phyloP scores from a whole-genome alignment of 2,329 filamentous ascomycete species.

The Fusarium devonianum region DNA sequence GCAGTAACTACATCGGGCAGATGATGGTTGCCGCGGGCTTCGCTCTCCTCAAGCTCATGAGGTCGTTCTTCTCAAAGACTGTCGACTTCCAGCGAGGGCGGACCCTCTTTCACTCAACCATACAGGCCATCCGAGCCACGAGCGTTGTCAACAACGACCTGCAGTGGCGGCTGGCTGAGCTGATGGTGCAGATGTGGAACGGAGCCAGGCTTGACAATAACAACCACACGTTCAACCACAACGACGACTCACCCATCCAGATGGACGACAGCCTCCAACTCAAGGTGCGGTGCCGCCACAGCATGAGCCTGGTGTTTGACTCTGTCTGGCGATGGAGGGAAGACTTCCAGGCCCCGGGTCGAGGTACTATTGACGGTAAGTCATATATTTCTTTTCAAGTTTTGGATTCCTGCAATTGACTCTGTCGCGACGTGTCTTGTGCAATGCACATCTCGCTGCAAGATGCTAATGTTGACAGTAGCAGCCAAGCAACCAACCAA shows the following conservation, averaged over 20 bases:
- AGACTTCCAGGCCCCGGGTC: slow-evolving; percentile 75
- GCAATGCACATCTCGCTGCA: slow-evolving; percentile 13
- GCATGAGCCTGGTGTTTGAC: slow-evolving; percentile 85
- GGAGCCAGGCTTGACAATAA: slow-evolving; percentile 63
- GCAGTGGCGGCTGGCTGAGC: slow-evolving; percentile 78
- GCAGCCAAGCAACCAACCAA: slow-evolving; percentile 88
- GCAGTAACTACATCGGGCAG: slow-evolving; percentile 80
- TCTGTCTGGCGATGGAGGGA: slow-evolving; percentile 87
- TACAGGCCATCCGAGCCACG: slow-evolving; percentile 73
- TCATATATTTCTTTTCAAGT: slow-evolving; percentile 29
- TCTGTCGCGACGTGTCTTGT: slow-evolving; percentile 37
- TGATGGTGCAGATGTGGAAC: slow-evolving; percentile 90
- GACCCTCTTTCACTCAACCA: slow-evolving; percentile 73
- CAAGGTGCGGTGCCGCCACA: slow-evolving; percentile 83
- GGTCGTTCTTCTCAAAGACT: slow-evolving; percentile 76
- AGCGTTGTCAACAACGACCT: slow-evolving; percentile 82
- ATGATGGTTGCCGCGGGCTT: slow-evolving; percentile 86
- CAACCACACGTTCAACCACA: slow-evolving; percentile 56
- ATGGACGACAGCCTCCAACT: slow-evolving; percentile 78
- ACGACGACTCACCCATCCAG: slow-evolving; percentile 57
- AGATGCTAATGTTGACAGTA: slow-evolving; percentile 37
- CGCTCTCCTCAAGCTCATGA: slow-evolving; percentile 78
- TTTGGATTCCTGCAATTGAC: slow-evolving; percentile 17
- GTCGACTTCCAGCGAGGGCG: slow-evolving; percentile 73
- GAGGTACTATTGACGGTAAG: slow-evolving; percentile 75